Percentiles rank a stretch among this genome's conserved stretches.
Conservation (phyloP, 2,329 filamentous ascomycete genomes). For the Penicillium hordei region DNA sequence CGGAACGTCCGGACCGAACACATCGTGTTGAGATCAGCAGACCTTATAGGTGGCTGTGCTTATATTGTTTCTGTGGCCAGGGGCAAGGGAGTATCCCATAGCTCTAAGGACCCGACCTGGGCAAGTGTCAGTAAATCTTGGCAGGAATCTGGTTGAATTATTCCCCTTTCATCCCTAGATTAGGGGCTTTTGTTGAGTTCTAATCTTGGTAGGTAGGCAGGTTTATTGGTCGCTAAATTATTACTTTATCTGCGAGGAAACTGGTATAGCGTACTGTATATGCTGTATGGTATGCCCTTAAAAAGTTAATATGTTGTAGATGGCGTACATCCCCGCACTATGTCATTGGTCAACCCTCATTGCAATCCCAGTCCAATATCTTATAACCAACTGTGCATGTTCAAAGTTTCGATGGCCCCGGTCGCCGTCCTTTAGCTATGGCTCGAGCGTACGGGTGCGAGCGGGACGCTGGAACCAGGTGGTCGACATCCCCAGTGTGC, state of each 20-base stretch:
- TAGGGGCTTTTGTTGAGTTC: neutral
- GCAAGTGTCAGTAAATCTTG: neutral
- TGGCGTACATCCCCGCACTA: neutral
- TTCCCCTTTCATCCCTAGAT: constrained; percentile 2
- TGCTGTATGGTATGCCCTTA: neutral
- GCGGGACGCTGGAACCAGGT: constrained; percentile 45
- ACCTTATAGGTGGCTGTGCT: constrained; percentile 1
- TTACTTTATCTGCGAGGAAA: neutral
- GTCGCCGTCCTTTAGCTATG: constrained; percentile 32
- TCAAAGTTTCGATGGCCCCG: constrained; percentile 30
- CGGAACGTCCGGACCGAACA: neutral
- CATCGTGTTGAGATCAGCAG: constrained; percentile 5
- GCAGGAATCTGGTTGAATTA: neutral
- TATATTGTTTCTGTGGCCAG: neutral
- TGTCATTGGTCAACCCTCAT: neutral
- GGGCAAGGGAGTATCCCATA: neutral
- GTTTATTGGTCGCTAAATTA: neutral
- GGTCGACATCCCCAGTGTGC: constrained; percentile 52
- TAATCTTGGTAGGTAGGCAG: neutral
- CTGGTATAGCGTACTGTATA: neutral
- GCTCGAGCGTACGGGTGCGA: constrained; percentile 46
- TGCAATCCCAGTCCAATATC: neutral
- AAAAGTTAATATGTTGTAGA: neutral
- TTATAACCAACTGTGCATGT: neutral
- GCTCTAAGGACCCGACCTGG: constrained; percentile 4